Percentiles rank a stretch among this genome's conserved stretches.
Conservation (phyloP, 148 eudicot genomes). For the Talinum fruticosum region DNA sequence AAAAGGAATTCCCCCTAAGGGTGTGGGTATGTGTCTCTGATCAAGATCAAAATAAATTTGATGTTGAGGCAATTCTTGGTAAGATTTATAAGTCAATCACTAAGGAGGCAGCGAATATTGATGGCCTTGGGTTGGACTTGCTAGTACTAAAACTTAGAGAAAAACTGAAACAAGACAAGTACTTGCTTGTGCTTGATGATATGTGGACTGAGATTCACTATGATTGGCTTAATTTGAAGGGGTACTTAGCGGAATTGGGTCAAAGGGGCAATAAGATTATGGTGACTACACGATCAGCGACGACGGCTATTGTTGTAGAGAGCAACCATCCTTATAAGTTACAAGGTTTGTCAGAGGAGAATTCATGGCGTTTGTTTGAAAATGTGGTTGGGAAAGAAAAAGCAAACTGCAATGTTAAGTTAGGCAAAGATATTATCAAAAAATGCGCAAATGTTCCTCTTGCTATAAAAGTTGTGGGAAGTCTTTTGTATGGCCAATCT, state of each 20-base stretch:
- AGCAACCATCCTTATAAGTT: neutral
- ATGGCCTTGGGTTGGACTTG: neutral
- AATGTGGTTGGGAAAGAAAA: constrained; percentile 7
- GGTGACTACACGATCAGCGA: constrained; percentile 30
- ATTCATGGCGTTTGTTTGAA: constrained; percentile 23
- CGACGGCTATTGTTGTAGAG: constrained; percentile 9
- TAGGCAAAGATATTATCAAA: constrained; percentile 24
- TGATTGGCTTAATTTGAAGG: neutral
- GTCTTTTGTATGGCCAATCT: constrained; percentile 17
- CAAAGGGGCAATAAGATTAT: constrained; percentile 20
- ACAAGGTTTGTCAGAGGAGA: constrained; percentile 5
- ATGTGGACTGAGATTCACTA: neutral
- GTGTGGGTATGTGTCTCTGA: neutral
- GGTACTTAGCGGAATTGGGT: neutral
- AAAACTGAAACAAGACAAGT: neutral
- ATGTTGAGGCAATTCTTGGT: neutral
- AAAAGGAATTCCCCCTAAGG: neutral
- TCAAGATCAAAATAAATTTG: neutral
- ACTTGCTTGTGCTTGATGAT: constrained; percentile 3
- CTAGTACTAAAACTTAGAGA: neutral
- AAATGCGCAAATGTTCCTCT: constrained; percentile 27
- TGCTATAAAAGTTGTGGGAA: constrained; percentile 28
- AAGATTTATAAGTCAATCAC: neutral
- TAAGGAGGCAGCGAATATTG: neutral
- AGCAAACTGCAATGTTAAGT: constrained; percentile 1